These are phyloP conservation scores for Plantago major DNA, from an alignment of 257 asterid species.

Conservation along the genomic window DNA sequence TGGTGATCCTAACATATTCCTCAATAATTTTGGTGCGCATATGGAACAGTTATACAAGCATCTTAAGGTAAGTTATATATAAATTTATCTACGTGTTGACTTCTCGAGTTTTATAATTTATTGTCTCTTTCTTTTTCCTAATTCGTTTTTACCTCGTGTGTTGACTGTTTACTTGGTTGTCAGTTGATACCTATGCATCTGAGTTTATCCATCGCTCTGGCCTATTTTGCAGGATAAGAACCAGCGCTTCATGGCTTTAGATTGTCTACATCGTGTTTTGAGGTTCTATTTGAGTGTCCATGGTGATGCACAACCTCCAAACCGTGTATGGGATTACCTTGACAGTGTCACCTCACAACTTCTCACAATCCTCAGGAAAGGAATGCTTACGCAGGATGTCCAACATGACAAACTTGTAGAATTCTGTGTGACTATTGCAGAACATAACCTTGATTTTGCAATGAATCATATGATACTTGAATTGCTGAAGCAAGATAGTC, in stretches of 20 bases:
- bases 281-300: conserved; percentile 94
- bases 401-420: conserved; percentile 98
- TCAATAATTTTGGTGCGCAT: conserved; percentile 81
- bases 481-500: conserved; percentile 94
- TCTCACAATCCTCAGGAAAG: conserved; percentile 82
- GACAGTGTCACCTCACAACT: conserved; percentile 99
- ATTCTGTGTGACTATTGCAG: conserved; percentile 96
- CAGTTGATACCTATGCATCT: not conserved
- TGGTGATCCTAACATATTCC: conserved; percentile 90
- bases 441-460: conserved; percentile 97
- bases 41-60: conserved; percentile 98
- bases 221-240: conserved; percentile 76
- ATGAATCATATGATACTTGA: conserved; percentile 94
- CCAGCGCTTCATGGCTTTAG: conserved; percentile 98
- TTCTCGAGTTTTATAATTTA: conserved; percentile 10
- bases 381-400: conserved; percentile 94
- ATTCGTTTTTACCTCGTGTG: not conserved
- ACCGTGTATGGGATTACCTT: conserved; percentile 98
- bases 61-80: conserved; percentile 61
- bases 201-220: conserved; percentile 12
- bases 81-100: conserved; percentile 10
- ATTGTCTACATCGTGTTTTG: conserved; percentile 92
- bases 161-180: not conserved
- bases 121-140: too few species aligned
- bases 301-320: conserved; percentile 82